Evolutionary conservation across 129 eudicot genomes (phyloP).

Genomic region (Arctium lappa): DNA sequence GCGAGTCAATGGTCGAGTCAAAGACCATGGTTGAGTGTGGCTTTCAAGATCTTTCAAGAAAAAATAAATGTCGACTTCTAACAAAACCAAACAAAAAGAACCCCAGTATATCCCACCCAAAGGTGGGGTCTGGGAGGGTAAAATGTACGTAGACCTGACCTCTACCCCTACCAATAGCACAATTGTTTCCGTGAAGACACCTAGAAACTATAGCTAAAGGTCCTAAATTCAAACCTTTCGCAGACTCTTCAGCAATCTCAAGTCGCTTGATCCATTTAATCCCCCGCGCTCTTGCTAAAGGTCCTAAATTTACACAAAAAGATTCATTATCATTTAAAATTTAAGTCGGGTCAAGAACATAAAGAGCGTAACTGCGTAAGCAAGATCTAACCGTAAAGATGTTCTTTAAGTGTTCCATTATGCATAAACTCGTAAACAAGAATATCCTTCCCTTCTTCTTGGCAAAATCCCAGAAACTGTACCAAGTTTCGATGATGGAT

Average conservation of each 20-base stretch:
- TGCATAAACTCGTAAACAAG: slow-evolving; percentile 97
- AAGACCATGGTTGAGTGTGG: too few species aligned
- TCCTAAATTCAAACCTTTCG: slow-evolving; percentile 56
- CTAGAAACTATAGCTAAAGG: not conserved
- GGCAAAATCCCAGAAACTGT: slow-evolving; percentile 97
- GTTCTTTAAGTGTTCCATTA: slow-evolving; percentile 97
- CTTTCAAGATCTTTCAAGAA: not conserved
- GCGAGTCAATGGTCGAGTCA: too few species aligned
- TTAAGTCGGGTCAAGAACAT: not conserved
- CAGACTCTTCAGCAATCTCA: slow-evolving; percentile 99
- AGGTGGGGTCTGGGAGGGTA: not conserved
- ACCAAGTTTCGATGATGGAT: slow-evolving; percentile 97
- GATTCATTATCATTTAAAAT: not conserved
- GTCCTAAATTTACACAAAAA: slow-evolving; percentile 47
- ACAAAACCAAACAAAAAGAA: not conserved
- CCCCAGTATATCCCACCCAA: not conserved
- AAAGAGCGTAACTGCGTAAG: slow-evolving; percentile 2
- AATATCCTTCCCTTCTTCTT: slow-evolving; percentile 89
- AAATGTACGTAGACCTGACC: too few species aligned
- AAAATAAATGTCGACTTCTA: not conserved
- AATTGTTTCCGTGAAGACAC: not conserved
- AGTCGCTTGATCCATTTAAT: slow-evolving; percentile 90
- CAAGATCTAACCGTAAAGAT: slow-evolving; percentile 70
- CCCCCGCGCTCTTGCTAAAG: slow-evolving; percentile 57
- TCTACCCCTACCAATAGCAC: too few species aligned